Percentiles rank a stretch among this genome's conserved stretches.
Conservation (phyloP, 2,329 filamentous ascomycete genomes). For the Didymella glomerata region DNA sequence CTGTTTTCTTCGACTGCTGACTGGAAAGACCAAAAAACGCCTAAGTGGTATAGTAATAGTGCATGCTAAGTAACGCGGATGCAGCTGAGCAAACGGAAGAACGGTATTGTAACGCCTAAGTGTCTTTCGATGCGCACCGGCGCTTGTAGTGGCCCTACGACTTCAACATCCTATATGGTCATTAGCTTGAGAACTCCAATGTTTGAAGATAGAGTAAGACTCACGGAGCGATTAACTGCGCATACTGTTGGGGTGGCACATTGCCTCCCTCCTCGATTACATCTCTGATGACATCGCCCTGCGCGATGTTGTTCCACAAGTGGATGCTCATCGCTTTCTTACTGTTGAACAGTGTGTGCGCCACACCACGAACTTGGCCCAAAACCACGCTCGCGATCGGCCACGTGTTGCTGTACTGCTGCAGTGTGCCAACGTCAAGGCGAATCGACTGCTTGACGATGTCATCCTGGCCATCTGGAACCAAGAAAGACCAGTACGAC, state of each 20-base stretch:
- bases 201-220: constrained; percentile 7
- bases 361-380: constrained; percentile 77
- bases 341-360: constrained; percentile 71
- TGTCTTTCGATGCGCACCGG: neutral
- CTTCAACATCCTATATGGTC: constrained; percentile 40
- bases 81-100: constrained; percentile 9
- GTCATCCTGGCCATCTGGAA: constrained; percentile 64
- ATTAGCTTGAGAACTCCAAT: constrained; percentile 1
- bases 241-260: constrained; percentile 48
- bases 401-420: constrained; percentile 74
- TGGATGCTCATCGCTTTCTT: constrained; percentile 54
- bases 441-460: constrained; percentile 77
- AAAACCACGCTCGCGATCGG: constrained; percentile 74
- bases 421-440: constrained; percentile 79
- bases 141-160: constrained; percentile 27
- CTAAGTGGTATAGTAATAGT: constrained; percentile 16
- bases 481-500: constrained; percentile 74
- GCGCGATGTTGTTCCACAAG: constrained; percentile 48
- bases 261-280: constrained; percentile 46
- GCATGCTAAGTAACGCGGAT: constrained; percentile 7
- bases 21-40: neutral
- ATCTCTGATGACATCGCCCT: constrained; percentile 45
- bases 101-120: neutral
- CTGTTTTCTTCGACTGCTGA: constrained; percentile 5
- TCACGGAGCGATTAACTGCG: constrained; percentile 48